Evolutionary conservation across 345 rosid genomes (phyloP), one percentile per base, ranked within the genome.

Genomic region (Ailanthus altissimus): DNA sequence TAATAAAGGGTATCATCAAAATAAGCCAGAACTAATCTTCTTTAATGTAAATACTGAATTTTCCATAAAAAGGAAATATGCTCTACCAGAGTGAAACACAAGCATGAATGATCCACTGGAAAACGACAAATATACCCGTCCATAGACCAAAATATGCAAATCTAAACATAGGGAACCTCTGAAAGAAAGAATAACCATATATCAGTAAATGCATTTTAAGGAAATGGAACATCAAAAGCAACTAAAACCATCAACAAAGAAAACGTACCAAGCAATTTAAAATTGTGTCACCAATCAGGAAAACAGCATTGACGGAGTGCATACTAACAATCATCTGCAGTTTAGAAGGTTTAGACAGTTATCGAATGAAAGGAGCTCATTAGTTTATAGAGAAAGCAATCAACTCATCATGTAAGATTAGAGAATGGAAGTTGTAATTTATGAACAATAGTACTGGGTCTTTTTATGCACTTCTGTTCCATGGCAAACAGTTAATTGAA

Each of bases 71-170:
- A 75, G 66, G 25, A 2, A 28, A 76, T 45, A 25, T 38, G 25
- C 9, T 43, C 82, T 91, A 95, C 97, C 98, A 90, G 58, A 92
- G 78, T 58, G 92, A 85, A 77, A 89, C 81, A 82, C 88, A 88
- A 76, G 93, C 97, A 79, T 93, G 99, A 82, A 92, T 78, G 83
- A 90, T 89, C 99, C 97, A 96, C n/a, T 93, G 99, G 83, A 87
- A 90, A 74, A 91, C 8, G 49, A 93, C 99, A 74, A 86, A 93
- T 36, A 81, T 66, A 15, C 81, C 73, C 0, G 98, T 96, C 97
- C 97, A 93, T 18, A 90, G 67, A 67, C 86, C 73, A 75, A 93
- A 94, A 79, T 96, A 96, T 11, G 89, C 86, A 51, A 96, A 77
- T 64, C 98, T 93, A 67, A 91, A 96, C 80, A 90, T 53, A 1